Percentiles rank a stretch among this genome's conserved stretches.
Evolutionary conservation across 2,329 filamentous ascomycete genomes (phyloP).

Genomic region (Cryphonectria radicalis): DNA sequence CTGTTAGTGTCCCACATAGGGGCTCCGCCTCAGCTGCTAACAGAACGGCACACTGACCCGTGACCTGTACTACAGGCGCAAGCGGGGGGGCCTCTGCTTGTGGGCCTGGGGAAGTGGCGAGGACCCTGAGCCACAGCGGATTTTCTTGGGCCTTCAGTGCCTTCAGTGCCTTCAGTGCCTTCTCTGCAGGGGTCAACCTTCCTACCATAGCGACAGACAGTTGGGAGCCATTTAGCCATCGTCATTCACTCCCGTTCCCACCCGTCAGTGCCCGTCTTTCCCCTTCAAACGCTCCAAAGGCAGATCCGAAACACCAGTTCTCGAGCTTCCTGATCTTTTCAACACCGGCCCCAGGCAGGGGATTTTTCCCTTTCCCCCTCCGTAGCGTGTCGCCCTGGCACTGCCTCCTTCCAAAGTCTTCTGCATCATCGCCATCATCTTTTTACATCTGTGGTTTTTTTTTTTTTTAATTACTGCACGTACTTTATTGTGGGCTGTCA

Average conservation of each 20-base stretch:
- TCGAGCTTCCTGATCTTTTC: background rate
- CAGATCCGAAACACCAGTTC: conserved; percentile 26
- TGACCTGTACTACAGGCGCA: no score
- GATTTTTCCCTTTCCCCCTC: background rate
- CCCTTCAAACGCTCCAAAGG: conserved; percentile 25
- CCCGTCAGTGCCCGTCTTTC: background rate
- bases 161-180: no score
- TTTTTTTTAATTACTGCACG: background rate
- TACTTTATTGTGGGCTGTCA: background rate
- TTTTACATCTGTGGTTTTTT: background rate
- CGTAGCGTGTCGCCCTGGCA: background rate
- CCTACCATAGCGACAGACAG: background rate
- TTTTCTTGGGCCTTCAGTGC: background rate
- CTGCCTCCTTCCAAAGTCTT: conserved; percentile 6
- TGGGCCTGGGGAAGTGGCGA: conserved; percentile 9
- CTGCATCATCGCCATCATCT: conserved; percentile 4
- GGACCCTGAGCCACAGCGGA: conserved; percentile 1
- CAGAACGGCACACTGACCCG: background rate
- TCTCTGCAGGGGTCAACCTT: background rate
- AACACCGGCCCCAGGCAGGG: background rate
- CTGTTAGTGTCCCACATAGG: background rate
- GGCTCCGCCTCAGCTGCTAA: background rate
- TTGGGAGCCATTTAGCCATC: conserved; percentile 9
- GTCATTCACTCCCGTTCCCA: background rate
- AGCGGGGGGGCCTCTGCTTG: conserved; percentile 5